These are phyloP conservation scores for Nemophila menziesii DNA, from an alignment of 257 asterid species.

Conservation along the genomic window DNA sequence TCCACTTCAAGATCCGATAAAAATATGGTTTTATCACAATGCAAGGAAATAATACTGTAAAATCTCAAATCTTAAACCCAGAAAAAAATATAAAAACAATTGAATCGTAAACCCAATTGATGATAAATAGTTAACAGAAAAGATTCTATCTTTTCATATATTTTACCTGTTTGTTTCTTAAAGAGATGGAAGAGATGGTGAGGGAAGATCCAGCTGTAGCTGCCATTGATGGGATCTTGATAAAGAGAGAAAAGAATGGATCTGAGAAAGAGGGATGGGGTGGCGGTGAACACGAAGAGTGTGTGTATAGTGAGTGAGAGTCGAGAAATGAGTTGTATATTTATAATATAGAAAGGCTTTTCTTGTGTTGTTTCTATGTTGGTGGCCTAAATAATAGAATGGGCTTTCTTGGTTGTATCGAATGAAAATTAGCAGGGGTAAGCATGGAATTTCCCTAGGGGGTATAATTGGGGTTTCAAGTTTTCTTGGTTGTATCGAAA, in stretches of 20 bases:
- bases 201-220: slow-evolving; percentile 44
- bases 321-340: slow-evolving; percentile 22
- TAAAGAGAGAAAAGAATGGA: not conserved
- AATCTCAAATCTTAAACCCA: not conserved
- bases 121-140: not conserved
- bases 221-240: slow-evolving; percentile 35
- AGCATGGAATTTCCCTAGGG: too few species aligned
- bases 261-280: not conserved
- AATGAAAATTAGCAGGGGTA: too few species aligned
- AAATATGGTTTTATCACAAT: not conserved
- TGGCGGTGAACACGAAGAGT: slow-evolving; percentile 15
- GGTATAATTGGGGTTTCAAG: too few species aligned
- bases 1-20: not conserved
- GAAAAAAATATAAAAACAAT: not conserved
- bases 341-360: too few species aligned
- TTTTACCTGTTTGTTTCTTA: slow-evolving; percentile 48
- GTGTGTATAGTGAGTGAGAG: slow-evolving; percentile 22
- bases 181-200: slow-evolving; percentile 38
- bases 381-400: not conserved
- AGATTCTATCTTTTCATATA: not conserved
- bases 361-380: not conserved
- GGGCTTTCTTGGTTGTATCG: not conserved
- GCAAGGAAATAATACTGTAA: not conserved
- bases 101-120: not conserved
- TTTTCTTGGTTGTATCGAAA: too few species aligned